Evolutionary conservation across 805 yeast genomes (phyloP).

Genomic region (Saccharomycopsis vini): DNA sequence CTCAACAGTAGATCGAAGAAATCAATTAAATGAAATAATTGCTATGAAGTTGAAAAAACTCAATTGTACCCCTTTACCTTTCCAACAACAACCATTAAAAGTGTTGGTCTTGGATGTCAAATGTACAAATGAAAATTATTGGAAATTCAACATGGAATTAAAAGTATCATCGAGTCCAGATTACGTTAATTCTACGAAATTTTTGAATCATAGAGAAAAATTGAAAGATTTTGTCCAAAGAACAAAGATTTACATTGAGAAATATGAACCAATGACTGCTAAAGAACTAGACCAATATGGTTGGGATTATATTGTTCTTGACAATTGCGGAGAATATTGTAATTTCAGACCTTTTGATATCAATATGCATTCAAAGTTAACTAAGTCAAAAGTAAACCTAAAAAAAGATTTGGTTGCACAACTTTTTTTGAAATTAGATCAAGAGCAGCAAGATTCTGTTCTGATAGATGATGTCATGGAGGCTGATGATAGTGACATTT

Average conservation of each 20-base stretch:
- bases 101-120: slow-evolving; percentile 12
- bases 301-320: slow-evolving; percentile 3
- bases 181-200: slow-evolving; percentile 1
- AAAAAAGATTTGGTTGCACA: too few relatives aligned
- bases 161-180: slow-evolving; percentile 13
- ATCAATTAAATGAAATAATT: too few relatives aligned
- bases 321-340: neutral
- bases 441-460: too few relatives aligned
- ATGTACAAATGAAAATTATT: slow-evolving; percentile 9
- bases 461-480: too few relatives aligned
- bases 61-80: too few relatives aligned
- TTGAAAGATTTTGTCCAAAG: slow-evolving; percentile 12
- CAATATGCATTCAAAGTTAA: too few relatives aligned
- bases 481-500: too few relatives aligned
- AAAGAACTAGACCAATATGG: slow-evolving; percentile 8
- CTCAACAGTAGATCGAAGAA: slow-evolving; percentile 12
- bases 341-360: too few relatives aligned
- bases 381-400: too few relatives aligned
- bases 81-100: too few relatives aligned
- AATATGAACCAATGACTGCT: slow-evolving; percentile 7
- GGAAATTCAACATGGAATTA: slow-evolving; percentile 17
- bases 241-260: slow-evolving; percentile 2
- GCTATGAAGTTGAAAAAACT: too few relatives aligned
- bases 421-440: too few relatives aligned
- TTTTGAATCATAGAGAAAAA: slow-evolving; percentile 6